Percentiles rank a stretch among this genome's conserved stretches.
Conservation (phyloP, 352 stramenopile genomes). For the Phytophthora pseudosyringae region DNA sequence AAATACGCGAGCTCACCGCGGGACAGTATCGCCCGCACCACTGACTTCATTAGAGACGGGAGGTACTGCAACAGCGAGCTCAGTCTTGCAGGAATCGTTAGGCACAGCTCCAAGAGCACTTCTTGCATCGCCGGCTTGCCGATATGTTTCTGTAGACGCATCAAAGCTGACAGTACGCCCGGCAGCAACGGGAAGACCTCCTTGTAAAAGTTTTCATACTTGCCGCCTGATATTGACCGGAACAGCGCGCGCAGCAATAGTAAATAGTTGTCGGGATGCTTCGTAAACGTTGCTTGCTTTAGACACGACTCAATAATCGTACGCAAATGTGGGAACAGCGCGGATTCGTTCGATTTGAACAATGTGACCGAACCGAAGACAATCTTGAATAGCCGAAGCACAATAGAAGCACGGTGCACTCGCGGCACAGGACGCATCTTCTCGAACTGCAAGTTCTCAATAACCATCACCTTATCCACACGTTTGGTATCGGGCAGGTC, state of each 20-base stretch:
- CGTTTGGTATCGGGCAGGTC: slow-evolving; percentile 82
- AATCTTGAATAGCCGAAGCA: slow-evolving; percentile 95
- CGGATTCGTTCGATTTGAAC: slow-evolving; percentile 96
- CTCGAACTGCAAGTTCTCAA: slow-evolving; percentile 79
- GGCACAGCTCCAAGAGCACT: slow-evolving; percentile 95
- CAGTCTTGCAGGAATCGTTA: slow-evolving; percentile 96
- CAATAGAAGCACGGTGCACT: slow-evolving; percentile 83
- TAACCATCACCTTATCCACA: slow-evolving; percentile 75
- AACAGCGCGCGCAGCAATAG: slow-evolving; percentile 95
- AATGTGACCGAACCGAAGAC: slow-evolving; percentile 96
- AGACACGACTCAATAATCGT: slow-evolving; percentile 95
- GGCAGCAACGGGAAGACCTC: slow-evolving; percentile 95
- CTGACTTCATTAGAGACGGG: slow-evolving; percentile 95
- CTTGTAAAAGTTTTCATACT: slow-evolving; percentile 99
- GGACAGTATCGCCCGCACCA: slow-evolving; percentile 94
- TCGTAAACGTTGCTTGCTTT: slow-evolving; percentile 90
- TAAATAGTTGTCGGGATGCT: slow-evolving; percentile 95
- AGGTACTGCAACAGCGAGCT: slow-evolving; percentile 97
- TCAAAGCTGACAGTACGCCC: slow-evolving; percentile 93
- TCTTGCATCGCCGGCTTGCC: slow-evolving; percentile 88
- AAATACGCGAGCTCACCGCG: slow-evolving; percentile 96
- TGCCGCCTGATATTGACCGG: slow-evolving; percentile 95
- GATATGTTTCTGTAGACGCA: slow-evolving; percentile 93
- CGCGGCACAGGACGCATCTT: slow-evolving; percentile 75
- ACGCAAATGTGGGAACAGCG: slow-evolving; percentile 93